These are phyloP conservation scores for Pseudogymnoascus sp. DNA, from an alignment of 2,329 filamentous ascomycete species.

Conservation along the genomic window DNA sequence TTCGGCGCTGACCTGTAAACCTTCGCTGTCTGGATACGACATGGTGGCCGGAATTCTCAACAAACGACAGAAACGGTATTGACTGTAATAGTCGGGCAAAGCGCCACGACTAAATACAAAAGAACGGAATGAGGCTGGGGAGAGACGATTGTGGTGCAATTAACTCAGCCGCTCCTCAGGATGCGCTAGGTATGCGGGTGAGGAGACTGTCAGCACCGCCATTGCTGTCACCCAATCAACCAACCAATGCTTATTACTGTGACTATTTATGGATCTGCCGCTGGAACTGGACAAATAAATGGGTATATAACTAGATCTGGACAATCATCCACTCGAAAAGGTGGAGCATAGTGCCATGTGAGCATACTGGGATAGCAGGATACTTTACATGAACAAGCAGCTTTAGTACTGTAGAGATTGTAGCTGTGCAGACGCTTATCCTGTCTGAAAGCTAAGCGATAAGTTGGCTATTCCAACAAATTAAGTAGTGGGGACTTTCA, in stretches of 20 bases:
- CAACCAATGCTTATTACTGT: slow-evolving; percentile 27
- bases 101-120: not conserved
- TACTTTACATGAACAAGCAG: not conserved
- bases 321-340: not conserved
- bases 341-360: not conserved
- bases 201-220: slow-evolving; percentile 40
- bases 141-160: not conserved
- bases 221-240: slow-evolving; percentile 49
- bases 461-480: too few relatives aligned
- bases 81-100: not conserved
- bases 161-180: not conserved
- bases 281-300: not conserved
- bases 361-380: not conserved
- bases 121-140: not conserved
- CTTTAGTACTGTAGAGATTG: not conserved
- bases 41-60: not conserved
- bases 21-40: not conserved
- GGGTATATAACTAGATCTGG: not conserved
- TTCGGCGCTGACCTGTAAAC: not conserved
- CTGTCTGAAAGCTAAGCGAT: too few relatives aligned
- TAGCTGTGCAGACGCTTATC: not conserved
- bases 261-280: not conserved
- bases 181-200: slow-evolving; percentile 21
- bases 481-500: too few relatives aligned
- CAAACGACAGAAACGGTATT: not conserved